Percentiles rank a stretch among this genome's conserved stretches.
phyloP scores from a whole-genome alignment of 2,329 filamentous ascomycete genomes.

The Nemania abortiva region DNA sequence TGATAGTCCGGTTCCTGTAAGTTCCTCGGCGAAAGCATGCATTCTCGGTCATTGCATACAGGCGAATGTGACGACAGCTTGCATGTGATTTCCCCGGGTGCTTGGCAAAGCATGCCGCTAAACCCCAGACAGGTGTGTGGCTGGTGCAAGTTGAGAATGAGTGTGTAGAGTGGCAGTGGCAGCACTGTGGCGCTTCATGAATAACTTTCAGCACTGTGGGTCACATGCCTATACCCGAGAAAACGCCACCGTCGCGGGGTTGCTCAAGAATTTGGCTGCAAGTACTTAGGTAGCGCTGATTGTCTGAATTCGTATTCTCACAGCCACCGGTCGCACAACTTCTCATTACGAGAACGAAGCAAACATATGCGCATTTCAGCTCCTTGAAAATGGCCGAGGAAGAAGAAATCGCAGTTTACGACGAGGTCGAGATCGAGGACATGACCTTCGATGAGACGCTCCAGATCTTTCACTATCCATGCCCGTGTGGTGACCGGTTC shows the following conservation, averaged over 20 bases:
- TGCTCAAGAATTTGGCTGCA: conserved; percentile 31
- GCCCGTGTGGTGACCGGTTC: conserved; percentile 96
- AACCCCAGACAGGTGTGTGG: conserved; percentile 15
- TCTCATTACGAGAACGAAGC: not conserved
- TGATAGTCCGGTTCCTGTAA: not conserved
- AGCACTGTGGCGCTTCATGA: not conserved
- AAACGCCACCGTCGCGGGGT: conserved; percentile 31
- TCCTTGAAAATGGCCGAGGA: conserved; percentile 66
- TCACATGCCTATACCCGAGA: conserved; percentile 1
- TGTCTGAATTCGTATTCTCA: conserved; percentile 5
- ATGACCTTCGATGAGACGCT: conserved; percentile 89
- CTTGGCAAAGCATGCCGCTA: conserved; percentile 14
- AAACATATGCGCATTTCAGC: not conserved
- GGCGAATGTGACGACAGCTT: conserved; percentile 46
- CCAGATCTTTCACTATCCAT: conserved; percentile 95
- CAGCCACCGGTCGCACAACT: not conserved
- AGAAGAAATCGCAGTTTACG: conserved; percentile 80
- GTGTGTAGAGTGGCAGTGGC: not conserved
- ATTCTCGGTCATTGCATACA: conserved; percentile 25
- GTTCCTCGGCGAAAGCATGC: conserved; percentile 47
- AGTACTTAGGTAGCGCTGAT: conserved; percentile 16
- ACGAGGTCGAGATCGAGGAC: conserved; percentile 98
- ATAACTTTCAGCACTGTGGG: not conserved
- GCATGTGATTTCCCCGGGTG: conserved; percentile 47
- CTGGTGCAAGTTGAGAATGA: conserved; percentile 11